Conservation (phyloP, 768 basidiomycete species). For the Neoboletus subvelutipes region DNA sequence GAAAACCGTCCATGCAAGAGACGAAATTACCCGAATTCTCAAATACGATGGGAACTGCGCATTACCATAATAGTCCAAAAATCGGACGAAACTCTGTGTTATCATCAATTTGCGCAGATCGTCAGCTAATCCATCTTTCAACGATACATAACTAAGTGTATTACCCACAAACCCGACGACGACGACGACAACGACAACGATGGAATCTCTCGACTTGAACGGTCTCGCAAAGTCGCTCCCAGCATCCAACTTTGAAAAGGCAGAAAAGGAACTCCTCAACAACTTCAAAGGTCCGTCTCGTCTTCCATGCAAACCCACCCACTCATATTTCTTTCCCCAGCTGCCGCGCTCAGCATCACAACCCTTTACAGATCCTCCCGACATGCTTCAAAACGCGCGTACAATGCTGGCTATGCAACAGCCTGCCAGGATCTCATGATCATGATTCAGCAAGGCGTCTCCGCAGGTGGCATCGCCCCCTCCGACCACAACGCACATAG, state of each 20-base stretch:
- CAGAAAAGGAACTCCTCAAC: slow-evolving; percentile 77
- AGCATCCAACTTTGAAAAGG: slow-evolving; percentile 64
- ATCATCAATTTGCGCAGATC: slow-evolving; percentile 5
- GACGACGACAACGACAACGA: slow-evolving; percentile 25
- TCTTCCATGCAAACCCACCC: not conserved
- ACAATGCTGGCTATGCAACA: slow-evolving; percentile 76
- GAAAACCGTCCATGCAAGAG: slow-evolving; percentile 10
- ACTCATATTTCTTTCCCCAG: slow-evolving; percentile 40
- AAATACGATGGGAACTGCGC: not conserved
- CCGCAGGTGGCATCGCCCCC: slow-evolving; percentile 48
- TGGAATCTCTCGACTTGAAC: slow-evolving; percentile 80
- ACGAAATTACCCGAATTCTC: not conserved
- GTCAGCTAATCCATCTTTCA: slow-evolving; percentile 3
- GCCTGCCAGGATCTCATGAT: slow-evolving; percentile 78
- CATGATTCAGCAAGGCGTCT: slow-evolving; percentile 84
- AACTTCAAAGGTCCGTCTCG: slow-evolving; percentile 69
- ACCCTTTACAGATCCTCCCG: slow-evolving; percentile 81
- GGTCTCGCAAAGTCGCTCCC: slow-evolving; percentile 77
- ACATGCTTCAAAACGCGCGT: slow-evolving; percentile 73
- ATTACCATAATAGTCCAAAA: not conserved
- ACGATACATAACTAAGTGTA: not conserved
- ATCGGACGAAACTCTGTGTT: not conserved
- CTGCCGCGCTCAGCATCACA: slow-evolving; percentile 81
- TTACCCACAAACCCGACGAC: not conserved
- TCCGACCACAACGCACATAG: slow-evolving; percentile 45